Evolutionary conservation across 805 yeast species (phyloP).

Genomic region (Kuraishia ogatae): DNA sequence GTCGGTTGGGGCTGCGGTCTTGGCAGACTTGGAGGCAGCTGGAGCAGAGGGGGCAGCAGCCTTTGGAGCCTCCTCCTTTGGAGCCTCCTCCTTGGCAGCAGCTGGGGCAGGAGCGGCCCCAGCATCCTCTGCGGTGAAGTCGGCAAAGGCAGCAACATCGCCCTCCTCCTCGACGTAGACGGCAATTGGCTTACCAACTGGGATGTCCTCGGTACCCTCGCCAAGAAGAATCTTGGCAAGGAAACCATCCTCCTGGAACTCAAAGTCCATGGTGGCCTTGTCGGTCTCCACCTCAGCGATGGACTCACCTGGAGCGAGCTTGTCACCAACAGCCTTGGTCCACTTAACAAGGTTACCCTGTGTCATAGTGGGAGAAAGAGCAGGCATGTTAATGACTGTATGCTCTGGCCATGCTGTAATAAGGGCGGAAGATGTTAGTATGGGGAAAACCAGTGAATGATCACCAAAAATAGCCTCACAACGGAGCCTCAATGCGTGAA

Average conservation of each 20-base stretch:
- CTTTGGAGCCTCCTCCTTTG: slow-evolving; percentile 14
- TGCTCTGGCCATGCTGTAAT: slow-evolving; percentile 36
- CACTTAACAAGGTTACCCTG: slow-evolving; percentile 88
- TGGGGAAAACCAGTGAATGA: too few relatives aligned
- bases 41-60: slow-evolving; percentile 22
- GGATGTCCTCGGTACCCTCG: slow-evolving; percentile 82
- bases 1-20: slow-evolving; percentile 36
- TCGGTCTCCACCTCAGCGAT: slow-evolving; percentile 97
- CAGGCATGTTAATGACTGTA: slow-evolving; percentile 93
- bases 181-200: slow-evolving; percentile 94
- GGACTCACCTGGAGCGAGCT: slow-evolving; percentile 84
- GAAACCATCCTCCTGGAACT: slow-evolving; percentile 94
- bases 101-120: slow-evolving; percentile 42
- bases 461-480: too few relatives aligned
- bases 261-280: slow-evolving; percentile 96
- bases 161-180: slow-evolving; percentile 84
- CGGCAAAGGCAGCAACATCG: slow-evolving; percentile 83
- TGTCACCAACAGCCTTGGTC: slow-evolving; percentile 87
- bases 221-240: slow-evolving; percentile 80
- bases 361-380: slow-evolving; percentile 99
- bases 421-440: not conserved
- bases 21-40: slow-evolving; percentile 22
- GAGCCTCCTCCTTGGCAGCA: slow-evolving; percentile 26
- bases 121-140: slow-evolving; percentile 79
- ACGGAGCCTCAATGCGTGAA: too few relatives aligned